Conservation (phyloP, 805 yeast species). For the Kluyveromyces lactis region DNA sequence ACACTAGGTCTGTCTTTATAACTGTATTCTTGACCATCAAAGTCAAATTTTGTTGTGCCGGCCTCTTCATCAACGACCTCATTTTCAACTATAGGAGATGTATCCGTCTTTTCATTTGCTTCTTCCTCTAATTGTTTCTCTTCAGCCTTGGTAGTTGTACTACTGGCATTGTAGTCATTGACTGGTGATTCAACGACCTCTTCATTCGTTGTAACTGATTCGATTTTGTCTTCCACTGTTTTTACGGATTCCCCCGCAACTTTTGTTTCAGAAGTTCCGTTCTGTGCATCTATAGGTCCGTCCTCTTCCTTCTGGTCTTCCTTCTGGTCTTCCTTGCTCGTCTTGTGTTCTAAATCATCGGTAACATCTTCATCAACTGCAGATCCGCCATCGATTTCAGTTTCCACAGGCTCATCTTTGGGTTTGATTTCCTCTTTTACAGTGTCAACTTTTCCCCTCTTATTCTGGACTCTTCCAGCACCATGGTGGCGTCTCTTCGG, state of each 20-base stretch:
- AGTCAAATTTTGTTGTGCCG: constrained; percentile 34
- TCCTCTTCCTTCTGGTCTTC: constrained; percentile 21
- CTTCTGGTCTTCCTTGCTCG: constrained; percentile 14
- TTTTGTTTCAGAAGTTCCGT: too few species aligned
- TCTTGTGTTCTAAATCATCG: constrained; percentile 14
- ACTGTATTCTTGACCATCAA: constrained; percentile 70
- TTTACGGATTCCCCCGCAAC: not conserved
- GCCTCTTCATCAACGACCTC: constrained; percentile 24
- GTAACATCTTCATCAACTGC: constrained; percentile 19
- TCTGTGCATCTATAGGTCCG: constrained; percentile 4
- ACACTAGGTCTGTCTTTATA: constrained; percentile 93
- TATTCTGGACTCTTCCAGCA: constrained; percentile 4
- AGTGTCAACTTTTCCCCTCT: constrained; percentile 10
- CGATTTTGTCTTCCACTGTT: not conserved
- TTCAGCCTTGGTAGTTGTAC: not conserved
- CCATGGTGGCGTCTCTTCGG: constrained; percentile 8
- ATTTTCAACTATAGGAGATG: constrained; percentile 15
- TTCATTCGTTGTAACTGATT: not conserved
- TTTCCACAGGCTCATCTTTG: constrained; percentile 1
- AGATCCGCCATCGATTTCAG: constrained; percentile 3
- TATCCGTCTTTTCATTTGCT: constrained; percentile 7
- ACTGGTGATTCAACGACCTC: not conserved
- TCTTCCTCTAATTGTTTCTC: constrained; percentile 4
- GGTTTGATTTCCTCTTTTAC: not conserved
- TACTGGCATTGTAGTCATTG: not conserved